Evolutionary conservation across 2,329 filamentous ascomycete species (phyloP).

Genomic region (Epichloe baconii): DNA sequence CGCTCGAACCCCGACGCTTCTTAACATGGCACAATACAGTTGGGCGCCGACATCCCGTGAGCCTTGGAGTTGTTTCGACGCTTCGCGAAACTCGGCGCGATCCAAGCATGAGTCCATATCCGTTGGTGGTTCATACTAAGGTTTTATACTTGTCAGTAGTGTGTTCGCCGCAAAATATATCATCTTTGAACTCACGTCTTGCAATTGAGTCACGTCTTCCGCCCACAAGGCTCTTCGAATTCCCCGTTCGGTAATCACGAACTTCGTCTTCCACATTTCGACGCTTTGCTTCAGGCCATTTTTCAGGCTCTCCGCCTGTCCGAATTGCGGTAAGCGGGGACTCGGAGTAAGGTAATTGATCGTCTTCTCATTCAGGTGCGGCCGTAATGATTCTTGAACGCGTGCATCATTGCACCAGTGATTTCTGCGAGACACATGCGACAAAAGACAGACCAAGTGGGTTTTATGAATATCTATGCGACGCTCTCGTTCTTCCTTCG

Average conservation of each 20-base stretch:
- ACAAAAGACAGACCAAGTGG: constrained; percentile 72
- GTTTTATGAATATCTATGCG: constrained; percentile 73
- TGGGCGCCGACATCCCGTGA: constrained; percentile 86
- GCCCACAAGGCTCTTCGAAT: constrained; percentile 63
- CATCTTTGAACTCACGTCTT: constrained; percentile 31
- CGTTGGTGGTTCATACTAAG: constrained; percentile 41
- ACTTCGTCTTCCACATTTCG: constrained; percentile 55
- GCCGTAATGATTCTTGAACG: constrained; percentile 53
- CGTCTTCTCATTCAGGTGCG: constrained; percentile 52
- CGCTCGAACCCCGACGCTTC: constrained; percentile 67
- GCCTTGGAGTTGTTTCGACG: constrained; percentile 57
- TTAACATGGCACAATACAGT: constrained; percentile 76
- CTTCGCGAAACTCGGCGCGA: constrained; percentile 57
- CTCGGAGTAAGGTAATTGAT: constrained; percentile 56
- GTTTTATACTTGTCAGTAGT: constrained; percentile 10
- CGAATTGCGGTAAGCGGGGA: constrained; percentile 56
- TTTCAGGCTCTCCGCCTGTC: constrained; percentile 61
- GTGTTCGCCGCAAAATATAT: neutral
- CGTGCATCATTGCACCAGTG: constrained; percentile 72
- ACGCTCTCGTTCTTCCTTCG: constrained; percentile 36
- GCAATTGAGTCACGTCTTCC: constrained; percentile 47
- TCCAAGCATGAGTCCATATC: constrained; percentile 58
- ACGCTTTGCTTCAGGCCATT: constrained; percentile 61
- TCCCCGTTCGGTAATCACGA: constrained; percentile 57
- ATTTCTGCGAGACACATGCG: constrained; percentile 67